Percentiles rank a stretch among this genome's conserved stretches.
Conservation (phyloP, 768 basidiomycete genomes). For the Podaxis pistillaris region DNA sequence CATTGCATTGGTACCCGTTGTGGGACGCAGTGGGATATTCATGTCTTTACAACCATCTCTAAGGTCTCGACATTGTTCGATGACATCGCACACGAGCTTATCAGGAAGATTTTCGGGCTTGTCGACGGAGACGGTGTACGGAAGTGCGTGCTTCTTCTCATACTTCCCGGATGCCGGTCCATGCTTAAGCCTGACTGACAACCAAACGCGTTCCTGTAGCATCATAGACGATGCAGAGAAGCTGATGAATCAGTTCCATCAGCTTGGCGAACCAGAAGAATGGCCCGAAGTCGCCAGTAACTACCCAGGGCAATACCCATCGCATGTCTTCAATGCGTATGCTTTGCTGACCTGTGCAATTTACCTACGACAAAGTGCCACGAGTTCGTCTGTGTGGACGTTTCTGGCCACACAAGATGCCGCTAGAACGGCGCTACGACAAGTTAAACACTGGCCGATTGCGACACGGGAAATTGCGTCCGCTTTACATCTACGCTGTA, state of each 20-base stretch:
- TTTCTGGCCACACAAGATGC: neutral
- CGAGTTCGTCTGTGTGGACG: neutral
- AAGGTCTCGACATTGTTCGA: neutral
- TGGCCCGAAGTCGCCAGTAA: constrained; percentile 1
- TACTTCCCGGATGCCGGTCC: neutral
- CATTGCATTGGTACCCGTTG: neutral
- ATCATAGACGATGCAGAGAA: constrained; percentile 4
- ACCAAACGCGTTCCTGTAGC: neutral
- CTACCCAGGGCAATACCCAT: constrained; percentile 6
- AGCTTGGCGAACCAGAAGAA: neutral
- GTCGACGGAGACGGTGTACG: neutral
- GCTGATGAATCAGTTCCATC: constrained; percentile 1
- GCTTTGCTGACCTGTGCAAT: neutral
- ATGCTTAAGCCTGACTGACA: neutral
- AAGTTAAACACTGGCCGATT: neutral
- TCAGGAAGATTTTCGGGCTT: neutral
- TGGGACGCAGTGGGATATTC: constrained; percentile 4
- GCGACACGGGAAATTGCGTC: neutral
- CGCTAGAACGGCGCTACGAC: neutral
- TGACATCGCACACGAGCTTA: neutral
- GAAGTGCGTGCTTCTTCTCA: neutral
- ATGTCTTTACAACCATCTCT: neutral
- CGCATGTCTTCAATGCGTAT: constrained; percentile 6
- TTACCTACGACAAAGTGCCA: neutral
- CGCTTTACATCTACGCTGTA: neutral